A percentile compares a stretch with the other conserved stretches of the same genome.
Conservation (phyloP, 768 basidiomycete genomes). For the Phaeolepiota aurea region DNA sequence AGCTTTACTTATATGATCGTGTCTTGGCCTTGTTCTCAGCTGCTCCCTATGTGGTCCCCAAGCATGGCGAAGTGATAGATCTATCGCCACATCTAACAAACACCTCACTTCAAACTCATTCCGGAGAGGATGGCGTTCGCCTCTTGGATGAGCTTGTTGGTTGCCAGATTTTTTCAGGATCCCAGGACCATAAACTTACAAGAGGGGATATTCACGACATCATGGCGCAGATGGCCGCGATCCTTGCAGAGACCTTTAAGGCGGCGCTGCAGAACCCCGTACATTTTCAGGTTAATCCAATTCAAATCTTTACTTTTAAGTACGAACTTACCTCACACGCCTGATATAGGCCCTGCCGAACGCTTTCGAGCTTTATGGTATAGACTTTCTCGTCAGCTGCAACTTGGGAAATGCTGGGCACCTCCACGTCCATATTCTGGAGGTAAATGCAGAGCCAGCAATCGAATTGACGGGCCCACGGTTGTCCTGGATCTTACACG, state of each 20-base stretch:
- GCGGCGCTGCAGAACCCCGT: conserved; percentile 78
- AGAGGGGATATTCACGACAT: conserved; percentile 33
- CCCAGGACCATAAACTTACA: conserved; percentile 14
- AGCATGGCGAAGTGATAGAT: conserved; percentile 26
- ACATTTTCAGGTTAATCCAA: conserved; percentile 66
- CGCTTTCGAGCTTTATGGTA: conserved; percentile 90
- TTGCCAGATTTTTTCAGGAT: conserved; percentile 38
- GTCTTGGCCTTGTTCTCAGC: conserved; percentile 87
- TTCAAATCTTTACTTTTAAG: neutral
- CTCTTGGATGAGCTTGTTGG: conserved; percentile 77
- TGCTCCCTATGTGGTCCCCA: conserved; percentile 53
- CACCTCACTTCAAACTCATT: conserved; percentile 72
- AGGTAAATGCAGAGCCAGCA: conserved; percentile 93
- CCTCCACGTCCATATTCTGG: conserved; percentile 69
- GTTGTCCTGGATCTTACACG: conserved; percentile 72
- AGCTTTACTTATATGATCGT: conserved; percentile 72
- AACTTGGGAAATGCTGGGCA: too few relatives aligned
- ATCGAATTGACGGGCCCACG: conserved; percentile 88
- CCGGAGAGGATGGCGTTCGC: conserved; percentile 63
- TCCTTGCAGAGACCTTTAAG: conserved; percentile 75
- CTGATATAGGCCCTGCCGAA: conserved; percentile 84
- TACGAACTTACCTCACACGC: conserved; percentile 29
- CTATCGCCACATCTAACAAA: conserved; percentile 84
- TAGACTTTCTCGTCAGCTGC: conserved; percentile 80
- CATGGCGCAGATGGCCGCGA: conserved; percentile 49